Base-by-base conservation (phyloP, 331 rosid species). In the Ulmus americana region DNA sequence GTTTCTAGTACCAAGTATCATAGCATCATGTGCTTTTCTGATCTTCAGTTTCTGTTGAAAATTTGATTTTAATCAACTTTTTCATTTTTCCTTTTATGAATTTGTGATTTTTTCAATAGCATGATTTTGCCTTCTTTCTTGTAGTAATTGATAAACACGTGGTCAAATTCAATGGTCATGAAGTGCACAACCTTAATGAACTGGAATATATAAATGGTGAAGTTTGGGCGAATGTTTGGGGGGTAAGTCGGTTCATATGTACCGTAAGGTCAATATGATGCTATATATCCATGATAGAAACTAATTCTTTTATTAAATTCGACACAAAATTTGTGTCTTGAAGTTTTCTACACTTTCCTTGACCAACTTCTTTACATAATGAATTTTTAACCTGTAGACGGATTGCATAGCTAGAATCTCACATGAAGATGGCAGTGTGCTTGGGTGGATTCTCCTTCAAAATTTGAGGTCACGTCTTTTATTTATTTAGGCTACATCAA, bases 371-470 rank as follows among this genome's bases (percentile, higher is more conserved):
- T 50, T 65, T 49, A 63, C 16, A 53, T 61, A 50, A 56, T 75
- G 6, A 70, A 18, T 50, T 60, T 64, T 61, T 12, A 9, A 46
- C 71, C 3, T 72, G 75, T 69, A 92, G 97, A 76, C 86, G 22
- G 96, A 92, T 72, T 92, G 96, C 84, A 92, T 92, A 63, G 83
- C 73, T 48, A 86, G 88, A 81, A 82, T 92, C 80, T 81, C 87
- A 13, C 84, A 74, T 6, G 63, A 58, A 12, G 86, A 86, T 77
- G 96, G 97, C 42, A 69, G 79, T 39, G 72, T 92, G 68, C 77
- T 82, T 63, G 96, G 97, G 64, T 88, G 96, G 96, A 68, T 92
- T 82, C 76, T 92, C 62, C 96, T 92, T 75, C 95, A 68, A 68
- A 58, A 59, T 70, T 80, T 92, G 80, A 88, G 95, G 96, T 85